Conservation (phyloP, 352 stramenopile genomes). For the Blastocystis sp. region DNA sequence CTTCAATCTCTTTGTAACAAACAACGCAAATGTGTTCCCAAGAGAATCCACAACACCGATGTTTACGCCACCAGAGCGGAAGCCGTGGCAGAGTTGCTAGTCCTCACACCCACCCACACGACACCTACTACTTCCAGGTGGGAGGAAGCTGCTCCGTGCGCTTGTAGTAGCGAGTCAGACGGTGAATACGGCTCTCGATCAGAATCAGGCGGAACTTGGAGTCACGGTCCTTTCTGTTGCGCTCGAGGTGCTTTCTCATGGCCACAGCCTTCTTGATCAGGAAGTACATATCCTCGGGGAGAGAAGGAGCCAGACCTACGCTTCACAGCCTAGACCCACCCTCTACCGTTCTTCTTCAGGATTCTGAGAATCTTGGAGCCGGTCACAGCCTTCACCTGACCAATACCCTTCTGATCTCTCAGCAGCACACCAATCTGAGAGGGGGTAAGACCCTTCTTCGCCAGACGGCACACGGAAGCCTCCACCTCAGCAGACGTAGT, state of each 20-base stretch:
- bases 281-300: too few relatives aligned
- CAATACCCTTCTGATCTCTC: constrained; percentile 85
- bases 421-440: constrained; percentile 99
- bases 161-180: too few relatives aligned
- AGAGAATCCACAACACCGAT: constrained; percentile 46
- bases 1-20: constrained; percentile 3
- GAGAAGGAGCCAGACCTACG: constrained; percentile 81
- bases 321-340: constrained; percentile 89
- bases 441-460: constrained; percentile 90
- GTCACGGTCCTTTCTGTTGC: constrained; percentile 99
- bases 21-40: constrained; percentile 31
- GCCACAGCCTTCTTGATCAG: too few relatives aligned
- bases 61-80: constrained; percentile 97
- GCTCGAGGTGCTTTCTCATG: constrained; percentile 83
- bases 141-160: too few relatives aligned
- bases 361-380: constrained; percentile 98
- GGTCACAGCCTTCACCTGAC: constrained; percentile 85
- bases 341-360: constrained; percentile 95
- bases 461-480: too few relatives aligned
- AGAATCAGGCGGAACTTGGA: constrained; percentile 73
- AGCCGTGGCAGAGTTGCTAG: constrained; percentile 84
- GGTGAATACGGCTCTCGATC: too few relatives aligned
- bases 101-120: constrained; percentile 77
- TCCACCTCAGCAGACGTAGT: too few relatives aligned
- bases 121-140: constrained; percentile 72